These are phyloP conservation scores for Trichoderma oligosporum DNA, from an alignment of 2,329 filamentous ascomycete species.

Conservation along the genomic window DNA sequence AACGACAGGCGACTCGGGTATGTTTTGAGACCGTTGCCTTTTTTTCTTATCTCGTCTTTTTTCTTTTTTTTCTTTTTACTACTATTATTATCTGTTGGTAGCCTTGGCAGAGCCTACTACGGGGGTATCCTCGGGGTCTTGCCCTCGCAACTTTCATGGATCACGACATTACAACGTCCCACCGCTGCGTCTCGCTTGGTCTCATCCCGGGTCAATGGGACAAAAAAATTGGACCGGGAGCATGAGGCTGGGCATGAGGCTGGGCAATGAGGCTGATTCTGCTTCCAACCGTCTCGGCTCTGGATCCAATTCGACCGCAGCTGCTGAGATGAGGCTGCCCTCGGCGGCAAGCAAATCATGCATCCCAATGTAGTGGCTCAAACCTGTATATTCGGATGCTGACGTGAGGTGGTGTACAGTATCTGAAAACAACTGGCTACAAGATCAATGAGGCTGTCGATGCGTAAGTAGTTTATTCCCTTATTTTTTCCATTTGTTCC, in stretches of 20 bases:
- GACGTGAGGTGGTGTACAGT: conserved; percentile 34
- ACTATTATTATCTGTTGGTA: not conserved
- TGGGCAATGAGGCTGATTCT: conserved; percentile 16
- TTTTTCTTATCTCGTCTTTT: too few species aligned
- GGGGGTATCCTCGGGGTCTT: not conserved
- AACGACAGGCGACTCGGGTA: conserved; percentile 45
- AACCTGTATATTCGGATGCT: conserved; percentile 12
- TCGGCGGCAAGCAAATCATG: conserved; percentile 6
- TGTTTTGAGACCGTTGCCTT: conserved; percentile 26
- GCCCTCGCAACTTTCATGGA: conserved; percentile 1
- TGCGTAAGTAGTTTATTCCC: conserved; percentile 47
- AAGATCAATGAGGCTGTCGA: conserved; percentile 53
- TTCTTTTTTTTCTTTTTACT: too few species aligned
- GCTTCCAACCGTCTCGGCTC: conserved; percentile 12
- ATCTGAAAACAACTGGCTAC: conserved; percentile 46
- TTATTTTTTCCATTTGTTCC: conserved; percentile 13
- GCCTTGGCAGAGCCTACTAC: conserved; percentile 5
- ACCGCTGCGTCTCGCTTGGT: conserved; percentile 10
- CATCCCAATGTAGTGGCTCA: conserved; percentile 14
- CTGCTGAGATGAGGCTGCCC: conserved; percentile 8
- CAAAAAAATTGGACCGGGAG: conserved; percentile 10
- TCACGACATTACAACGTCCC: conserved; percentile 8
- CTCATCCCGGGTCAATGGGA: conserved; percentile 16
- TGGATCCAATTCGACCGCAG: conserved; percentile 7
- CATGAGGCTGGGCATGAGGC: conserved; percentile 17